phyloP scores from a whole-genome alignment of 768 basidiomycete species.

The Cyathus striatus region DNA sequence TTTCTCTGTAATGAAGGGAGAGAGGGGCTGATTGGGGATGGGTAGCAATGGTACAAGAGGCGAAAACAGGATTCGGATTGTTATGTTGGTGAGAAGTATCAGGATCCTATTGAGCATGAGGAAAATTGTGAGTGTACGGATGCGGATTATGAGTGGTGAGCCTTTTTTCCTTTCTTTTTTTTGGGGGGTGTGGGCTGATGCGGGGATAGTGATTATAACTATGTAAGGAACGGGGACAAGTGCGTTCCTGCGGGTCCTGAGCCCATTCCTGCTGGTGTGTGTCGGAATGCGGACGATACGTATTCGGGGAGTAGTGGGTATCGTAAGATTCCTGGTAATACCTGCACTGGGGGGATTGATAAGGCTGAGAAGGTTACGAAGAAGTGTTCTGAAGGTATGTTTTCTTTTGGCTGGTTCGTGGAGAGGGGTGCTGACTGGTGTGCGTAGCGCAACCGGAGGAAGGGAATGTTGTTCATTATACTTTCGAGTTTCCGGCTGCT shows the following conservation, averaged over 20 bases:
- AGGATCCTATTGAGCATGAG: slow-evolving; percentile 79
- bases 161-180: not conserved
- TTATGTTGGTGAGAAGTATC: slow-evolving; percentile 86
- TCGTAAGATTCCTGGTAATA: slow-evolving; percentile 88
- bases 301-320: slow-evolving; percentile 92
- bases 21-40: not conserved
- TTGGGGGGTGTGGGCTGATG: not conserved
- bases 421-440: not conserved
- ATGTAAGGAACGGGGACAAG: slow-evolving; percentile 60
- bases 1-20: not conserved
- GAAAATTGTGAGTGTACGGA: slow-evolving; percentile 81
- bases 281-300: slow-evolving; percentile 47
- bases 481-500: slow-evolving; percentile 61
- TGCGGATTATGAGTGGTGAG: slow-evolving; percentile 90
- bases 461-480: slow-evolving; percentile 74
- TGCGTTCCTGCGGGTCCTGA: slow-evolving; percentile 90
- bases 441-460: slow-evolving; percentile 68
- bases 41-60: slow-evolving; percentile 89
- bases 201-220: slow-evolving; percentile 87
- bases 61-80: slow-evolving; percentile 82
- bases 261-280: slow-evolving; percentile 74
- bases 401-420: not conserved
- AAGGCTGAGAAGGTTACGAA: slow-evolving; percentile 73
- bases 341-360: slow-evolving; percentile 65
- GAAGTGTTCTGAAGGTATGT: slow-evolving; percentile 74